Evolutionary conservation across 257 asterid species (phyloP).

Genomic region (Fraxinus quadrangulata): DNA sequence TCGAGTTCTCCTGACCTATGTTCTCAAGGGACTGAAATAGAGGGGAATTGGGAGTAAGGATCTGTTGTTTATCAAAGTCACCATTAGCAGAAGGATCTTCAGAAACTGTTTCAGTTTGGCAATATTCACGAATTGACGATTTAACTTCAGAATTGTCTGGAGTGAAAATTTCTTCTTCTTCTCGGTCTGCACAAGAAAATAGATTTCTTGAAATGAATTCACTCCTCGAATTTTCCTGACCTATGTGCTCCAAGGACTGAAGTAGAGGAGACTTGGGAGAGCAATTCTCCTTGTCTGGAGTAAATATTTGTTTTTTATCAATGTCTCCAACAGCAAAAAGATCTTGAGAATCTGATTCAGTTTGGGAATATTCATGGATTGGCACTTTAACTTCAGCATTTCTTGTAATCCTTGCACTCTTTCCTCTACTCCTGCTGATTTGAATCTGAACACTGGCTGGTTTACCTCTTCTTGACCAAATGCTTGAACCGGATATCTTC

Average conservation of each 20-base stretch:
- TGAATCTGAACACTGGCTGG: conserved; percentile 45
- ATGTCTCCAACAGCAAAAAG: conserved; percentile 29
- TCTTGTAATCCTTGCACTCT: conserved; percentile 16
- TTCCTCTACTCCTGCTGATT: conserved; percentile 41
- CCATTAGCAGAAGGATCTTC: not conserved
- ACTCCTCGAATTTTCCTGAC: not conserved
- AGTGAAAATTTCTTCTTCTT: not conserved
- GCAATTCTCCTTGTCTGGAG: not conserved
- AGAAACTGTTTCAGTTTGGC: not conserved
- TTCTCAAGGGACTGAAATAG: not conserved
- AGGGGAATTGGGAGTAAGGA: too few relatives aligned
- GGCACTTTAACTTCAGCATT: conserved; percentile 23
- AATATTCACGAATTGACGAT: not conserved
- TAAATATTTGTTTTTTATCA: conserved; percentile 16
- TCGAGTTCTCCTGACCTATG: not conserved
- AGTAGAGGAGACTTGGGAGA: not conserved
- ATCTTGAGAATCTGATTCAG: conserved; percentile 34
- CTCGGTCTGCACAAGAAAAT: not conserved
- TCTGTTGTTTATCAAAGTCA: not conserved
- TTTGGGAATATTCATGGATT: conserved; percentile 27
- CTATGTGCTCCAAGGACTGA: not conserved
- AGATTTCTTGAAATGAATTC: not conserved
- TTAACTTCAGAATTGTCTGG: not conserved
- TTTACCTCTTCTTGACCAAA: conserved; percentile 84
- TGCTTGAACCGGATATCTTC: conserved; percentile 42